Evolutionary conservation across 768 basidiomycete species (phyloP).

Genomic region (Xerocomus brunneocitrinus): DNA sequence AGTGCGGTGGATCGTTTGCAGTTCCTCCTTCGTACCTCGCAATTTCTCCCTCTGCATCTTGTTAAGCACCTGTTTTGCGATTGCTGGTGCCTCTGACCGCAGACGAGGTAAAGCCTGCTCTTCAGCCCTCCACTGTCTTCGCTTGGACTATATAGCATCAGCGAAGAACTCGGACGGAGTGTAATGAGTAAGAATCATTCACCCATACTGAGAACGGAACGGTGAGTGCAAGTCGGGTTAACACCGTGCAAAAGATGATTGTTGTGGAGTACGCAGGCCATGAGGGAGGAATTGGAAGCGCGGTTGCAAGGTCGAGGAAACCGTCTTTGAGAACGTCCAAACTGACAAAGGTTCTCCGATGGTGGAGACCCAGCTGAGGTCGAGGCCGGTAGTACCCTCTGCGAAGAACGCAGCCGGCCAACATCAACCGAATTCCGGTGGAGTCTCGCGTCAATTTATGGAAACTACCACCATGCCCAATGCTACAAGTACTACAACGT

Average conservation of each 20-base stretch:
- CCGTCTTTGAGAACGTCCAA: constrained; percentile 46
- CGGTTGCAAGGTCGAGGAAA: constrained; percentile 72
- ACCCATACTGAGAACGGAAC: constrained; percentile 80
- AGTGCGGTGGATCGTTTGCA: constrained; percentile 45
- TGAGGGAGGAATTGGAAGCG: constrained; percentile 65
- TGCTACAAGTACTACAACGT: not conserved
- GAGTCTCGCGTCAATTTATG: not conserved
- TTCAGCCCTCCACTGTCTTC: constrained; percentile 55
- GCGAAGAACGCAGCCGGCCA: constrained; percentile 16
- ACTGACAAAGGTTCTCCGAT: constrained; percentile 22
- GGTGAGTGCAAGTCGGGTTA: constrained; percentile 53
- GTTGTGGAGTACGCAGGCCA: constrained; percentile 71
- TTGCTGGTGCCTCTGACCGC: constrained; percentile 41
- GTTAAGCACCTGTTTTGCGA: constrained; percentile 32
- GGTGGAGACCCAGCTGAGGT: constrained; percentile 1
- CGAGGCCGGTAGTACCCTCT: constrained; percentile 5
- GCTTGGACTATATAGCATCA: constrained; percentile 47
- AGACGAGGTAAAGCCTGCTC: constrained; percentile 57
- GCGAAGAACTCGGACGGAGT: constrained; percentile 6
- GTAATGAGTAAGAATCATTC: not conserved
- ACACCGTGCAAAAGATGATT: constrained; percentile 64
- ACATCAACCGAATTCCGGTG: constrained; percentile 17
- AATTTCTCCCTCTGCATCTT: constrained; percentile 56
- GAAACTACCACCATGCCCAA: not conserved
- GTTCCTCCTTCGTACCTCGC: constrained; percentile 49